A percentile compares a stretch with the other conserved stretches of the same genome.
Evolutionary conservation across 441 rosid genomes (phyloP).

Genomic region (Pelargonium cotyledonis): DNA sequence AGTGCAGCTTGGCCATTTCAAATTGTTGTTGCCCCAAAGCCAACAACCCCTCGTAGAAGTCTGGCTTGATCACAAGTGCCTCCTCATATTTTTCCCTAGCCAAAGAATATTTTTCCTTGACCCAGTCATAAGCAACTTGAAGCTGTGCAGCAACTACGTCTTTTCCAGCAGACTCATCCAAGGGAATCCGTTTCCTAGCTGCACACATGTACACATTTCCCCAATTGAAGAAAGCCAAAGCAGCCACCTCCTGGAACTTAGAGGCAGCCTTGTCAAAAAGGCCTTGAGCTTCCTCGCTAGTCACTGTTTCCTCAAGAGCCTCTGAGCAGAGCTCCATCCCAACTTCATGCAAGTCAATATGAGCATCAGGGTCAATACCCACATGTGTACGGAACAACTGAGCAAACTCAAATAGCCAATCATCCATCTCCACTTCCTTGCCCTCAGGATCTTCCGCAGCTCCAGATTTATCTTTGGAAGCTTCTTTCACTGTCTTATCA

Average conservation of each 20-base stretch:
- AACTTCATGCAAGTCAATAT: constrained; percentile 80
- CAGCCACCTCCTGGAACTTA: constrained; percentile 93
- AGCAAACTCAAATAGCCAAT: constrained; percentile 93
- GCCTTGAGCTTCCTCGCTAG: constrained; percentile 77
- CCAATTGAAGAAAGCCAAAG: constrained; percentile 92
- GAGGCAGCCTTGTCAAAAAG: constrained; percentile 83
- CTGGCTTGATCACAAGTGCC: constrained; percentile 75
- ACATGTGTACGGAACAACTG: constrained; percentile 82
- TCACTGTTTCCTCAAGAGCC: constrained; percentile 89
- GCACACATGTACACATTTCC: constrained; percentile 98
- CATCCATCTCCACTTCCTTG: constrained; percentile 90
- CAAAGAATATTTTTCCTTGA: constrained; percentile 63
- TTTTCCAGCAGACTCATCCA: constrained; percentile 71
- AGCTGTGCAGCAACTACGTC: constrained; percentile 58
- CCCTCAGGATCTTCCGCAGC: constrained; percentile 60
- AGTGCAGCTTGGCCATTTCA: constrained; percentile 96
- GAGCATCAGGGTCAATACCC: constrained; percentile 92
- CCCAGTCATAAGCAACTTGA: constrained; percentile 83
- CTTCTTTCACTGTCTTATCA: constrained; percentile 42
- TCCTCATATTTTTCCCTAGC: constrained; percentile 73
- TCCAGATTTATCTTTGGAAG: constrained; percentile 41
- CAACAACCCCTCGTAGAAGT: constrained; percentile 82
- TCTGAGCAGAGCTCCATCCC: constrained; percentile 97
- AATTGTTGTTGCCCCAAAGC: constrained; percentile 92
- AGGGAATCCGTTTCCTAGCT: constrained; percentile 87